Base-by-base conservation (phyloP, 2,329 filamentous ascomycete genomes). In the Beauveria australis region DNA sequence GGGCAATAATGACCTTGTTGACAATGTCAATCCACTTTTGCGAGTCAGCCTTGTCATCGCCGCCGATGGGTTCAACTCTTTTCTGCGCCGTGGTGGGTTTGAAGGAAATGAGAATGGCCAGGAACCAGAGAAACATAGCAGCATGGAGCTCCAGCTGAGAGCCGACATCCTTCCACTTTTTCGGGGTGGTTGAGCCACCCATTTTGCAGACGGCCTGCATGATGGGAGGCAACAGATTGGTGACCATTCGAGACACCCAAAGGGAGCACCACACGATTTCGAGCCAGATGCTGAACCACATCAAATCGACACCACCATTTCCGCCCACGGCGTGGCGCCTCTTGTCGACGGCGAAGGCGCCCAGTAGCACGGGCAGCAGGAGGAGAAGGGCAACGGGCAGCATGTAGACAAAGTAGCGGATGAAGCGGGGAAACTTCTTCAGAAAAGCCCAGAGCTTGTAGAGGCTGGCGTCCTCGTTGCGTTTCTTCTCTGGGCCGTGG, bases 231-330 rank as follows among this genome's bases (percentile, higher is more conserved):
- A 84, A 73, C 41, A 81, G 69, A 28, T 79, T 77, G 3, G 79
- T 81, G 47, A 79, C 65, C 69, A 84, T 81, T 14, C 81, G 78
- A 1, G 80, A 88, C 22, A 88, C 87, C 93, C 93, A 97, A 0
- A 97, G 79, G 0, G 91, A 91, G 64, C 93, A 80, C 93, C 93
- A 97, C 28, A 97, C 81, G 47, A 96, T 91, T 73, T 96, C 90
- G 19, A 97, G 81, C 93, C 93, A 97, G 64, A 97, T 91, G 33
- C 89, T 89, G 70, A 97, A 97, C 93, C 93, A 97, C 62, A 91
- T 77, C 49, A 97, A 77, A 64, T 85, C 70, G 0, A 96, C 91
- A 22, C 88, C 91, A 1, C 91, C 91, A 3, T 88, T 82, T 1
- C 81, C 81, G 7, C 81, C 81, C 14, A 82, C 84, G 1, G 88